Base-by-base conservation (phyloP, 2,329 filamentous ascomycete genomes). In the Ploettnerulaceae sp. region DNA sequence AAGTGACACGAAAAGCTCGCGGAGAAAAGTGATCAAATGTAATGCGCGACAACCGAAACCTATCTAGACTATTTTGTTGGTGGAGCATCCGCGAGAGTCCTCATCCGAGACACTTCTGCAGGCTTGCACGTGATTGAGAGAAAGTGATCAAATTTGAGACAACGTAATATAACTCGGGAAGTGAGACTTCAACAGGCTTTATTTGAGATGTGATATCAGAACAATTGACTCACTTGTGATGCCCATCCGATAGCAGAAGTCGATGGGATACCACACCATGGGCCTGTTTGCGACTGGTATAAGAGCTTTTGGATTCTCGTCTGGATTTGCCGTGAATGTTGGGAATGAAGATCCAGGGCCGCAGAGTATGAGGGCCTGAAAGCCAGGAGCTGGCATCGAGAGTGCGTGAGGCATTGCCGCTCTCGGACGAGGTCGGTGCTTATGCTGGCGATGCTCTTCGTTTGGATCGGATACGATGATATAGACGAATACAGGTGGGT, bases 221-320 rank as follows among this genome's bases (percentile, higher is more conserved):
- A 14, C n/a, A 22, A 37, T 15, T 38, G 11, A 66, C 77, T 66
- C 66, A 86, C 84, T 75, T 61, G 82, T 86, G 55, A 90, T 79
- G 57, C 87, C 86, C 65, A 84, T 86, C 28, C 86, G 80, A 62
- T 89, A 86, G 67, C 86, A 91, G 69, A 88, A 91, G 60, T 91
- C 86, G 31, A 93, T 77, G 5, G 87, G 83, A 64, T 93, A 93
- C 85, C 88, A 91, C 35, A 93, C 83, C 87, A 93, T 93, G 1
- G 87, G 87, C 57, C 87, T 71, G 65, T 93, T 93, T 26, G 87
- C 87, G 49, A 93, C 85, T 5, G 87, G 87, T 6, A 93, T 69
- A 17, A 93, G 76, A 7, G 87, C 86, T 68, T 93, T 93, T 7
- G 87, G 86, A 51, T 86, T 82, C 62, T 90, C 84, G 67, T 85